Evolutionary conservation across 2,329 filamentous ascomycete species (phyloP).

Genomic region (Ascosphaera pollenicola): DNA sequence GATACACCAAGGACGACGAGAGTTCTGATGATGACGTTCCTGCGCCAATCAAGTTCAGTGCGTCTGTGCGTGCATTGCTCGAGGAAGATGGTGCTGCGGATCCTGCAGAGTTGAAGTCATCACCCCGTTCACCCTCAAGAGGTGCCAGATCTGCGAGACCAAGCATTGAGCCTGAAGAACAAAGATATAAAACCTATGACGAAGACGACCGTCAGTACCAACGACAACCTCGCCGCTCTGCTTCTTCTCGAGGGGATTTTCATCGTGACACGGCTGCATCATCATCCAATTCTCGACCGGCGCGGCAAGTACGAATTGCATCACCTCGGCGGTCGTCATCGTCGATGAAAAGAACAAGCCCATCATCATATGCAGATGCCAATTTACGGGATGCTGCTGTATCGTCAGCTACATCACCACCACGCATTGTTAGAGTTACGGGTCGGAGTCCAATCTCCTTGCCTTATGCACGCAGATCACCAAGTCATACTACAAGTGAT

Average conservation of each 20-base stretch:
- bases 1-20: too few species aligned
- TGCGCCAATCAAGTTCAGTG: conserved; percentile 81
- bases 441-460: background rate
- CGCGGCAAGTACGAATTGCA: conserved; percentile 14
- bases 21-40: conserved; percentile 91
- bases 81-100: conserved; percentile 31
- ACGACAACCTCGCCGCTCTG: too few species aligned
- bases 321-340: conserved; percentile 9
- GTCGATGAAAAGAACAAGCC: background rate
- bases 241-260: background rate
- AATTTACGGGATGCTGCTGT: conserved; percentile 18
- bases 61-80: conserved; percentile 69
- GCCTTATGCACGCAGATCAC: background rate
- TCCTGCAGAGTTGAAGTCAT: too few species aligned
- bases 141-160: too few species aligned
- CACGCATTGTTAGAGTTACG: background rate
- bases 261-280: background rate
- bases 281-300: conserved; percentile 6
- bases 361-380: background rate
- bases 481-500: background rate
- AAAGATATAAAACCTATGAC: conserved; percentile 1
- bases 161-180: background rate
- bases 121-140: too few species aligned
- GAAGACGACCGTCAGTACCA: background rate
- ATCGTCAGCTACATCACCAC: conserved; percentile 4